Evolutionary conservation across 140 eudicot genomes (phyloP), one percentile per base, ranked within the genome.

Genomic region (Bidens hawaiensis): DNA sequence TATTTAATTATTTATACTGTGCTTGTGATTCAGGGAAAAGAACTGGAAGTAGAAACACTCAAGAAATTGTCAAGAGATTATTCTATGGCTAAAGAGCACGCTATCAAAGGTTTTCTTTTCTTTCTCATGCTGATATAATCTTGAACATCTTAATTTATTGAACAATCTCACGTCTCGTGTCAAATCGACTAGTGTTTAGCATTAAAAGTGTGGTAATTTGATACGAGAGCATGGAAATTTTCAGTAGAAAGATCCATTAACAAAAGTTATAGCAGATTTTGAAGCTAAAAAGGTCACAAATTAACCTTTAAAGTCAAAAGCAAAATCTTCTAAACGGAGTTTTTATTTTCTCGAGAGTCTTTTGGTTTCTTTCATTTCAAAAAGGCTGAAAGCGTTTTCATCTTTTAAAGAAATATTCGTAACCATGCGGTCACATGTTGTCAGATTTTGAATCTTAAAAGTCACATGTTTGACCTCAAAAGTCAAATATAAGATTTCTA

Each of bases 1-100:
- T 31, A 31, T 31, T 31, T 31, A 31, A 31, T 30, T 19, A 61
- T 38, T 43, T n/a, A 23, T 16, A n/a, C 5, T n/a, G n/a, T 52
- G 14, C 11, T 49, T 43, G 12, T 49, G 31, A 56, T 64, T 0
- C 79, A 90, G 96, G 88, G 85, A 13, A 57, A 42, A 78, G 96
- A 90, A 57, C 79, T 90, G 69, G 88, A 87, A 47, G 68, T 86
- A 11, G 76, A 87, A 11, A 11, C 16, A 13, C 46, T 40, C 46
- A 40, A 40, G 46, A 10, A 40, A 40, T 40, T 40, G 17, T 40
- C 46, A 40, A 40, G 16, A 40, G 46, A 12, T 40, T 40, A 40
- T 40, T 40, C n/a, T 13, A 40, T 40, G 46, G 15, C 46, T 16
- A 40, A 40, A 40, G 46, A 40, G 46, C 46, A 11, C 12, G 46